A percentile compares a stretch with the other conserved stretches of the same genome.
Conservation (phyloP, 352 stramenopile genomes). For the Globisporangium viniferum region DNA sequence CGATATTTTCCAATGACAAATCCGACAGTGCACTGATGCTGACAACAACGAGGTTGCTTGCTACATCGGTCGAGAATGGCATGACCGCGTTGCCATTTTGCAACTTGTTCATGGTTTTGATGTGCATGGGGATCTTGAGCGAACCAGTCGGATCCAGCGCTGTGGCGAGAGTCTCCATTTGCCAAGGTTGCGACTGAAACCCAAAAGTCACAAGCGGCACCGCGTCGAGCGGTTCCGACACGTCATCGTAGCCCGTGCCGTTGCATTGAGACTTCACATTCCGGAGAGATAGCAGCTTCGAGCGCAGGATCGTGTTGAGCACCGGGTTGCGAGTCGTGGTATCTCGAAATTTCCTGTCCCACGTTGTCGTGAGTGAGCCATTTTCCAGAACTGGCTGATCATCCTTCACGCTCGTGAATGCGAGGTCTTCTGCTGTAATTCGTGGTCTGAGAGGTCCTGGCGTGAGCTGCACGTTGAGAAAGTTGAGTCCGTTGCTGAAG, state of each 20-base stretch:
- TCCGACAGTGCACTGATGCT: not conserved
- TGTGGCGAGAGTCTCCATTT: not conserved
- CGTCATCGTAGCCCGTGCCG: not conserved
- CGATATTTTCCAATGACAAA: too few species aligned
- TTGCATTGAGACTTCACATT: not conserved
- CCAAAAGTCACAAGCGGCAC: slow-evolving; percentile 10
- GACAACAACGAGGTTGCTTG: not conserved
- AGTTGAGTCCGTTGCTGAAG: slow-evolving; percentile 15
- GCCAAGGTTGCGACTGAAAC: slow-evolving; percentile 18
- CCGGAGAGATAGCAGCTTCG: not conserved
- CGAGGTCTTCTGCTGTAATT: not conserved
- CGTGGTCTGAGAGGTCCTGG: not conserved
- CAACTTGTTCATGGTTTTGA: not conserved
- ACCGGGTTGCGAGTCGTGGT: slow-evolving; percentile 1
- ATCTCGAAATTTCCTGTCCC: slow-evolving; percentile 1
- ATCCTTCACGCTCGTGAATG: too few species aligned
- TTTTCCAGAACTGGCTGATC: not conserved
- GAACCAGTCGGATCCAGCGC: not conserved
- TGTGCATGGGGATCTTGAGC: slow-evolving; percentile 10
- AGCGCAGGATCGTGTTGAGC: slow-evolving; percentile 19
- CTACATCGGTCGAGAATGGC: not conserved
- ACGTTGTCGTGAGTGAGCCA: not conserved
- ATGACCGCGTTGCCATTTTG: not conserved
- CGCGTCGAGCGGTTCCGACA: not conserved
- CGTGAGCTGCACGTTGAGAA: slow-evolving; percentile 12